Conservation (phyloP, 2,329 filamentous ascomycete genomes). For the Cladorrhinum sp. region DNA sequence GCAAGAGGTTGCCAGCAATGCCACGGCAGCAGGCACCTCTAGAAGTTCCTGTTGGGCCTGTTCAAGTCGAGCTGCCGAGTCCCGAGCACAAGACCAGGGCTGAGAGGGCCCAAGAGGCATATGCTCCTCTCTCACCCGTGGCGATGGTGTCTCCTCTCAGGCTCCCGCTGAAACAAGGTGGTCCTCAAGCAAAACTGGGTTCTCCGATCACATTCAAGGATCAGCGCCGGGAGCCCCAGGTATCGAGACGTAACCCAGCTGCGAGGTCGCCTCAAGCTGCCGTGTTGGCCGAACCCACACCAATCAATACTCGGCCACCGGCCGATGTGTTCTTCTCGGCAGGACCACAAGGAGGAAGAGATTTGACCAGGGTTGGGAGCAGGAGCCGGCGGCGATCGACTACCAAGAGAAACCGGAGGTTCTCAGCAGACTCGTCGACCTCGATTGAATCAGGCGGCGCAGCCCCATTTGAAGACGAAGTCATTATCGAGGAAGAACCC, state of each 20-base stretch:
- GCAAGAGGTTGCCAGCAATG: slow-evolving; percentile 2
- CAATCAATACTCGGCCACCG: not conserved
- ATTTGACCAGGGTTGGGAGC: slow-evolving; percentile 16
- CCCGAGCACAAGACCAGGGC: slow-evolving; percentile 26
- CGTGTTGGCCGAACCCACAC: slow-evolving; percentile 6
- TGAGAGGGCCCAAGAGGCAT: slow-evolving; percentile 23
- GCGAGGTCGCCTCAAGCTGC: slow-evolving; percentile 28
- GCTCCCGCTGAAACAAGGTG: slow-evolving; percentile 23
- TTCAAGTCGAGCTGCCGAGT: slow-evolving; percentile 22
- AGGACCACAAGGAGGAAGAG: slow-evolving; percentile 13
- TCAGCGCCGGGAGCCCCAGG: slow-evolving; percentile 29
- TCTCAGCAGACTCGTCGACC: slow-evolving; percentile 37
- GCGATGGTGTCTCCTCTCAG: slow-evolving; percentile 23
- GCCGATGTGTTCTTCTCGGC: slow-evolving; percentile 16
- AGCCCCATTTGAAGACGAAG: slow-evolving; percentile 21
- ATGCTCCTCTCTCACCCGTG: slow-evolving; percentile 18
- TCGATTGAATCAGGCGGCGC: slow-evolving; percentile 36
- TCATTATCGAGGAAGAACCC: slow-evolving; percentile 19
- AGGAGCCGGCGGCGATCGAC: slow-evolving; percentile 14
- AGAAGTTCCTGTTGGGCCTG: slow-evolving; percentile 4
- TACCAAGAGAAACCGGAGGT: slow-evolving; percentile 18
- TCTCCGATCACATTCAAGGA: slow-evolving; percentile 29
- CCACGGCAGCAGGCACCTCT: not conserved
- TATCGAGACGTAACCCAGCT: slow-evolving; percentile 40
- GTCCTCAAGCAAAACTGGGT: slow-evolving; percentile 29